Percentiles rank a stretch among this genome's conserved stretches.
phyloP scores from a whole-genome alignment of 495 filamentous ascomycete genomes.

The Glarea lozoyensis region DNA sequence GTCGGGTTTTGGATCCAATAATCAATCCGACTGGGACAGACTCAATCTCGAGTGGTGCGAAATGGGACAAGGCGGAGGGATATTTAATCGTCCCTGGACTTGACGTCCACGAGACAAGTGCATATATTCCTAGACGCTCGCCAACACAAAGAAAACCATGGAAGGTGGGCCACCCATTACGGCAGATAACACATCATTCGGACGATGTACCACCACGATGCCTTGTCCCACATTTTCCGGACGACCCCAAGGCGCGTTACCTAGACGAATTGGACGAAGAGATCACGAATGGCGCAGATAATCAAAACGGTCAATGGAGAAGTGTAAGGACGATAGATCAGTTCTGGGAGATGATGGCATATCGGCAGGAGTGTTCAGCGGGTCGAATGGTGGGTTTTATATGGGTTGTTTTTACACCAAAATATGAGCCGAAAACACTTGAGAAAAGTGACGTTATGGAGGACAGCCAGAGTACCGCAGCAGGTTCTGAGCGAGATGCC shows the following conservation, averaged over 20 bases:
- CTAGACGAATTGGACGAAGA: slow-evolving; percentile 82
- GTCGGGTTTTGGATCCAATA: slow-evolving; percentile 71
- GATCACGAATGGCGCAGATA: slow-evolving; percentile 40
- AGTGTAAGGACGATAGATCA: slow-evolving; percentile 74
- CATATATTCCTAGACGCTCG: slow-evolving; percentile 33
- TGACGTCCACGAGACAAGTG: slow-evolving; percentile 65
- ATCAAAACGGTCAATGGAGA: slow-evolving; percentile 60
- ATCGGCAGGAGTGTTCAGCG: slow-evolving; percentile 88
- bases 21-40: slow-evolving; percentile 26
- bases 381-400: slow-evolving; percentile 88
- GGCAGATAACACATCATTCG: slow-evolving; percentile 49
- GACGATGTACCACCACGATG: slow-evolving; percentile 64
- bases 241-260: slow-evolving; percentile 93
- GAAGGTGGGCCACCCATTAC: slow-evolving; percentile 45
- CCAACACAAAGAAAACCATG: slow-evolving; percentile 34
- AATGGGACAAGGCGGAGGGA: slow-evolving; percentile 43
- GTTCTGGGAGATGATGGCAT: slow-evolving; percentile 99
- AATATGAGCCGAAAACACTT: slow-evolving; percentile 2
- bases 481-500: slow-evolving; percentile 7
- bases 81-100: slow-evolving; percentile 85
- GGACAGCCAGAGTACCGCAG: slow-evolving; percentile 26
- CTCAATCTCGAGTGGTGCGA: neutral
- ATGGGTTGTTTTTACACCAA: slow-evolving; percentile 75
- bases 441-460: slow-evolving; percentile 12
- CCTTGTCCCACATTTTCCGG: slow-evolving; percentile 83